A percentile compares a stretch with the other conserved stretches of the same genome.
phyloP scores from a whole-genome alignment of 164 flowering plant species.

The Protea cynaroides region DNA sequence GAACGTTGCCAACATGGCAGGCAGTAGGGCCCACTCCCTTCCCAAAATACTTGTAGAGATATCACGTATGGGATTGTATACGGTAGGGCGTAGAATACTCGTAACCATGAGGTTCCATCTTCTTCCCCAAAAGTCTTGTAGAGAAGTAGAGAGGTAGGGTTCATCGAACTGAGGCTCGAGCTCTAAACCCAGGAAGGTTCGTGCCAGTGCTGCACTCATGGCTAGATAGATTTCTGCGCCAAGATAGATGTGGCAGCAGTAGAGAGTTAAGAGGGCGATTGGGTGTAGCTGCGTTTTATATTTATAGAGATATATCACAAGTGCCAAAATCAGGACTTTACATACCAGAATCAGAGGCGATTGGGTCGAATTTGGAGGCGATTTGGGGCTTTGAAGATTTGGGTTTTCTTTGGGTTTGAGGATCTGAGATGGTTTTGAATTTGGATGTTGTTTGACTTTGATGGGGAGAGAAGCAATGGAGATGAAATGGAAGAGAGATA shows the following conservation, averaged over 20 bases:
- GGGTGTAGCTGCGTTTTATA: no score
- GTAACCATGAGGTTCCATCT: slow-evolving; percentile 30
- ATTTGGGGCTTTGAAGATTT: no score
- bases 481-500: no score
- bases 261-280: slow-evolving; percentile 7
- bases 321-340: no score
- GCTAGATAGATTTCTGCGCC: slow-evolving; percentile 24
- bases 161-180: slow-evolving; percentile 47
- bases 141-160: slow-evolving; percentile 51
- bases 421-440: no score
- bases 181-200: slow-evolving; percentile 27
- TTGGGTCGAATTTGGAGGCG: no score
- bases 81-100: slow-evolving; percentile 18
- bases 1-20: slow-evolving; percentile 12
- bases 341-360: no score
- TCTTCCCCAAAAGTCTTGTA: slow-evolving; percentile 41
- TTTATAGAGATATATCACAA: neutral
- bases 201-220: slow-evolving; percentile 15
- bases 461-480: no score
- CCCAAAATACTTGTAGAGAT: neutral
- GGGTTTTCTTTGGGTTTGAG: no score
- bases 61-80: slow-evolving; percentile 21
- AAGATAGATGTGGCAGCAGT: slow-evolving; percentile 25
- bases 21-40: slow-evolving; percentile 5
- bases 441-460: no score